A percentile compares a stretch with the other conserved stretches of the same genome.
phyloP scores from a whole-genome alignment of 352 stramenopile species.

The Pythium apleroticum region DNA sequence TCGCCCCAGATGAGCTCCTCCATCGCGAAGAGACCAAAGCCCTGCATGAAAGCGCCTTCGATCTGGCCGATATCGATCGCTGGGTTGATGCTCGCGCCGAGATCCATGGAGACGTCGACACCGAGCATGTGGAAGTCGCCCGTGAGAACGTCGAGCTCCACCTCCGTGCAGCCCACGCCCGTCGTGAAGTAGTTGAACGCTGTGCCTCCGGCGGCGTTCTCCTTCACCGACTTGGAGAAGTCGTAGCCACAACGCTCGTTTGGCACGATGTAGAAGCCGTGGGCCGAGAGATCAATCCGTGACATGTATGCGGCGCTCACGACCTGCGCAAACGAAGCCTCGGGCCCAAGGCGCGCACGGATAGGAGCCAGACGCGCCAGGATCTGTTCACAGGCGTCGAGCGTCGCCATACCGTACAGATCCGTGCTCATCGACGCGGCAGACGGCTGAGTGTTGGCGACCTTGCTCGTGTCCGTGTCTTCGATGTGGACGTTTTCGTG shows the following conservation, averaged over 20 bases:
- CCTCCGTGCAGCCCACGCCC: conserved; percentile 89
- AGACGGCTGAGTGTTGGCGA: conserved; percentile 93
- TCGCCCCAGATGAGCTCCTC: conserved; percentile 96
- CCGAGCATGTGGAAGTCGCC: conserved; percentile 89
- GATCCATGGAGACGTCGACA: conserved; percentile 89
- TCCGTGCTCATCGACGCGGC: conserved; percentile 96
- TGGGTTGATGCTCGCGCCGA: conserved; percentile 95
- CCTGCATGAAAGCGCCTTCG: conserved; percentile 96
- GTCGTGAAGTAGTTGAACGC: conserved; percentile 98
- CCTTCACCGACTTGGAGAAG: conserved; percentile 81
- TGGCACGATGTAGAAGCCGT: conserved; percentile 95
- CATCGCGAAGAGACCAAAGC: conserved; percentile 93
- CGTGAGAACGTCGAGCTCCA: conserved; percentile 96
- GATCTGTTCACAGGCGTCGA: conserved; percentile 96
- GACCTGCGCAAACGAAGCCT: conserved; percentile 83
- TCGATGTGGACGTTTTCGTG: conserved; percentile 93
- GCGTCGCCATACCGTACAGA: conserved; percentile 96
- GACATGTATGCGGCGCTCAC: conserved; percentile 91
- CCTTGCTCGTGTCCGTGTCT: conserved; percentile 94
- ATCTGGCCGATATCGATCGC: conserved; percentile 98
- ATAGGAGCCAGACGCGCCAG: conserved; percentile 88
- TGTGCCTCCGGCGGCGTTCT: conserved; percentile 89
- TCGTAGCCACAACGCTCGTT: conserved; percentile 93
- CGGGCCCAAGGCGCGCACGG: conserved; percentile 58
- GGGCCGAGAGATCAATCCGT: conserved; percentile 92